phyloP scores from a whole-genome alignment of 371 early-diverging fungal genomes.

The Thermomucor indicae-seudaticae region DNA sequence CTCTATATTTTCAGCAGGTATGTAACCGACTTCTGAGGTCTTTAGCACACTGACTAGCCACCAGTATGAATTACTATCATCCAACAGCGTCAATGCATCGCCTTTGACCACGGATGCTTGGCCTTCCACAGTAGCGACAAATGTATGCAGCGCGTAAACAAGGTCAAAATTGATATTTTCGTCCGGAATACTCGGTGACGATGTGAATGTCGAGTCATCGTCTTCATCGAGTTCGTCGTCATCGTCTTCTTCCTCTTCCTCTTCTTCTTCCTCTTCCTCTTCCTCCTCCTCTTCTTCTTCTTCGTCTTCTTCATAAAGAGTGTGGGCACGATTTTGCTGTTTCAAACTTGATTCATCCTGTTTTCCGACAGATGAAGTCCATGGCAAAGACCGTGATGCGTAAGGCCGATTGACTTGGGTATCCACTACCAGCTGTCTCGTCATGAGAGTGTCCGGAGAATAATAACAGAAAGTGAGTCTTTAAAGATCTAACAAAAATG shows the following conservation, averaged over 20 bases:
- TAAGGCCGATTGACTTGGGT: constrained; percentile 18
- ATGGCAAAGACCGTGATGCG: constrained; percentile 17
- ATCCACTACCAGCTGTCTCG: constrained; percentile 17
- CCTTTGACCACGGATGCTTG: constrained; percentile 90
- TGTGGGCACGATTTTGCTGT: constrained; percentile 16
- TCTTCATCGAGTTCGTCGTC: constrained; percentile 47
- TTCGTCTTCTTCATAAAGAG: constrained; percentile 29
- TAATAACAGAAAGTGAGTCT: not conserved
- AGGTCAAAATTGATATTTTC: constrained; percentile 72
- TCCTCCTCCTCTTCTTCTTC: constrained; percentile 29
- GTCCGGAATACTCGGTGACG: constrained; percentile 63
- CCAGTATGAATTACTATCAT: constrained; percentile 96
- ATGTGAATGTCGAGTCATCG: constrained; percentile 27
- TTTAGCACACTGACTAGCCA: constrained; percentile 91
- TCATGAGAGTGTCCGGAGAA: constrained; percentile 10
- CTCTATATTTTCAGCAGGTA: constrained; percentile 96
- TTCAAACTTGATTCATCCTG: constrained; percentile 7
- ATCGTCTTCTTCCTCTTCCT: constrained; percentile 37
- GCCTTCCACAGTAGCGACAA: constrained; percentile 91
- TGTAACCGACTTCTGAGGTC: constrained; percentile 89
- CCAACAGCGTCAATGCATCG: constrained; percentile 84
- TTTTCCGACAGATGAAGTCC: constrained; percentile 10
- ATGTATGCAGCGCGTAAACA: constrained; percentile 92
- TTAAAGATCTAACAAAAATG: not conserved
- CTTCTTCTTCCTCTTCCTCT: constrained; percentile 38